Evolutionary conservation across 106 monocot genomes (phyloP).

Genomic region (Agapanthus africanus): DNA sequence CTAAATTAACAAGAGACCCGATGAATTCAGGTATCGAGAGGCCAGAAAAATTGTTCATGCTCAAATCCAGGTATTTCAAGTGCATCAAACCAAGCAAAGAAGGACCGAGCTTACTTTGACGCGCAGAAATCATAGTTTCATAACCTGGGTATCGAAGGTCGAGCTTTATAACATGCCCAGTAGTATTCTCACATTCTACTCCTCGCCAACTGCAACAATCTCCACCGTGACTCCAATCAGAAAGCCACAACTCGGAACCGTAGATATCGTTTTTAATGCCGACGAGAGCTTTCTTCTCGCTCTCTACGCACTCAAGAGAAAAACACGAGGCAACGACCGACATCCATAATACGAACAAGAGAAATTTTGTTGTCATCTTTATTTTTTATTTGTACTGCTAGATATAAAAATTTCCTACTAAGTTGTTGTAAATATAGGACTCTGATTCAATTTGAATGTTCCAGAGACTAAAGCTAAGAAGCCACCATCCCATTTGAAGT

Average conservation of each 20-base stretch:
- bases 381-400: no score
- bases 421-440: no score
- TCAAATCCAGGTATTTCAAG: constrained; percentile 20
- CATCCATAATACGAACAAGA: no score
- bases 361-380: no score
- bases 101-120: constrained; percentile 1
- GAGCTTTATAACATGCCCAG: constrained; percentile 15
- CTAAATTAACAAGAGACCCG: constrained; percentile 9
- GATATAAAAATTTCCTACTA: no score
- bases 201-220: constrained; percentile 24
- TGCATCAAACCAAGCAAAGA: constrained; percentile 13
- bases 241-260: neutral
- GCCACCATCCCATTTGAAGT: no score
- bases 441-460: no score
- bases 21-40: neutral
- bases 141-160: neutral
- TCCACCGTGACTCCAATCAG: constrained; percentile 9
- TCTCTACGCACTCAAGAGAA: constrained; percentile 17
- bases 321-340: no score
- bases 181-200: constrained; percentile 15
- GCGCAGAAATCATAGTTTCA: neutral
- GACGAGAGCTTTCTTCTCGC: constrained; percentile 17
- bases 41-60: constrained; percentile 9
- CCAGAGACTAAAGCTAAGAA: no score
- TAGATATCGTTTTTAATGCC: constrained; percentile 3